Evolutionary conservation across 2,329 filamentous ascomycete genomes (phyloP).

Genomic region (Pseudogymnoascus sp.): DNA sequence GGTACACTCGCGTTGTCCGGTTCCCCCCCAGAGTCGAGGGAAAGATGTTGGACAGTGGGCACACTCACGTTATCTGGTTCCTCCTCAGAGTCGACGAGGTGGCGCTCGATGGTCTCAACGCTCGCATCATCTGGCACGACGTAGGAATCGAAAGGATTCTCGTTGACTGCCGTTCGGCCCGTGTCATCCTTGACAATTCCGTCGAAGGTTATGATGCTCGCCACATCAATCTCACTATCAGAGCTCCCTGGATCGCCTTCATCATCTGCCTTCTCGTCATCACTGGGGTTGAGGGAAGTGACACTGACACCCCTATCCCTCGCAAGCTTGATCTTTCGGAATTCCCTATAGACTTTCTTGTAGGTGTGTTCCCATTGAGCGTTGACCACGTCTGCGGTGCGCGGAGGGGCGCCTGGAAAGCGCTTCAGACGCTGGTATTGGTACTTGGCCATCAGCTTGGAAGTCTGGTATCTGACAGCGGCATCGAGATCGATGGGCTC

Average conservation of each 20-base stretch:
- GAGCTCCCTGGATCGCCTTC: background rate
- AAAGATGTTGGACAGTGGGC: background rate
- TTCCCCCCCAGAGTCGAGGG: background rate
- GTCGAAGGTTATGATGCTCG: background rate
- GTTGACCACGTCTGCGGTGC: background rate
- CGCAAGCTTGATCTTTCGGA: background rate
- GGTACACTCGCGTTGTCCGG: background rate
- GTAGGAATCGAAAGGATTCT: background rate
- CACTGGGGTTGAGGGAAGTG: background rate
- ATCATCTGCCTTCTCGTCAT: slow-evolving; percentile 4
- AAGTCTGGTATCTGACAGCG: background rate
- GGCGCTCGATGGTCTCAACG: background rate
- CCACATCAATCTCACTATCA: background rate
- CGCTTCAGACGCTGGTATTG: background rate
- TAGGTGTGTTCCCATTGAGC: background rate
- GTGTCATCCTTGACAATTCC: background rate
- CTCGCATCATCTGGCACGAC: background rate
- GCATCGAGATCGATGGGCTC: background rate
- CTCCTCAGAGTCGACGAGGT: background rate
- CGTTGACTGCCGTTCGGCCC: background rate
- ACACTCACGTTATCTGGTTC: background rate
- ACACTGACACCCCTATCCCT: background rate
- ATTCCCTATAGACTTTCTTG: background rate
- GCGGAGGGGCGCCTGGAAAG: background rate
- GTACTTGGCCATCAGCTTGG: background rate